phyloP scores from a whole-genome alignment of 768 basidiomycete genomes.

The Serendipita indica region DNA sequence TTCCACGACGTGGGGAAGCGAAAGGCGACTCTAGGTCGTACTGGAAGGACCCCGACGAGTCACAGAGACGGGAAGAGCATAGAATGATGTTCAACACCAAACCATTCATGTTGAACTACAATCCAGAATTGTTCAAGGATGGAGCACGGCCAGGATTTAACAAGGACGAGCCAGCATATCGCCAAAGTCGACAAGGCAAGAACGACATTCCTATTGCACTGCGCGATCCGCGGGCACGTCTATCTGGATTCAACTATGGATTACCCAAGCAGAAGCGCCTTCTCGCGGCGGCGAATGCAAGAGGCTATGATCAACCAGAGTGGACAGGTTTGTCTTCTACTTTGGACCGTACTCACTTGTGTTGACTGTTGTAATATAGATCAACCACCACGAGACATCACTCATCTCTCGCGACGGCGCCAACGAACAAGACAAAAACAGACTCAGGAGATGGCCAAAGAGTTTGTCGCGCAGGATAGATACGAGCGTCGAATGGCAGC shows the following conservation, averaged over 20 bases:
- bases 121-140: too few species aligned
- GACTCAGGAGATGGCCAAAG: too few species aligned
- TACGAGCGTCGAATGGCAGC: too few species aligned
- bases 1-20: too few species aligned
- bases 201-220: background rate
- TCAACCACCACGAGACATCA: background rate
- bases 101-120: too few species aligned
- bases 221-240: background rate
- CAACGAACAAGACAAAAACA: background rate
- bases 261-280: constrained; percentile 5
- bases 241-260: background rate
- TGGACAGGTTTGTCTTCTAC: background rate
- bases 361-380: background rate
- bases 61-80: too few species aligned
- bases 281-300: background rate
- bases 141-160: background rate
- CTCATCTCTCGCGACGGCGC: background rate
- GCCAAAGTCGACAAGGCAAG: background rate
- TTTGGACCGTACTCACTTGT: background rate
- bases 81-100: too few species aligned
- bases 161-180: background rate
- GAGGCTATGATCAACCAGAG: background rate
- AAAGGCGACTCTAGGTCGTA: too few species aligned
- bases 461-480: too few species aligned
- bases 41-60: too few species aligned